A percentile compares a stretch with the other conserved stretches of the same genome.
These are phyloP conservation scores for Amaranthus tricolor DNA, from an alignment of 179 eudicot genomes.

Conservation along the genomic window DNA sequence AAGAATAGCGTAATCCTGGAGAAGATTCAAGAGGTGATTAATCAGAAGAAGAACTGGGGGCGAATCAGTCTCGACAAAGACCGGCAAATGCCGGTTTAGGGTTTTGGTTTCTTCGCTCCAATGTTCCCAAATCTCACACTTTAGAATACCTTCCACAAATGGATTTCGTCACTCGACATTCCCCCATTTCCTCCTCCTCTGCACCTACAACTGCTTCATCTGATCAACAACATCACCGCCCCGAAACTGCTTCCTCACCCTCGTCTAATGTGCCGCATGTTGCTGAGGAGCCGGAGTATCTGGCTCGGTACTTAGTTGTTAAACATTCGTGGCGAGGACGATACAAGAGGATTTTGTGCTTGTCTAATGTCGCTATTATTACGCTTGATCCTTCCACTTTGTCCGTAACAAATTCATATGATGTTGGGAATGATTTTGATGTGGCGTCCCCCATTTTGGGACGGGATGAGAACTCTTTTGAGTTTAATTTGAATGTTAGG, in stretches of 20 bases:
- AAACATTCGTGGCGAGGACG: constrained; percentile 98
- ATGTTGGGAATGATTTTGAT: constrained; percentile 69
- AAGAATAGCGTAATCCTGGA: not conserved
- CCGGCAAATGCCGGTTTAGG: constrained; percentile 72
- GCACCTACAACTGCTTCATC: constrained; percentile 24
- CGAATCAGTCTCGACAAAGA: constrained; percentile 89
- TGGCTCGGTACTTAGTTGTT: constrained; percentile 70
- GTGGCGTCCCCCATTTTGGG: constrained; percentile 75
- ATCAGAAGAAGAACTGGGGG: constrained; percentile 89
- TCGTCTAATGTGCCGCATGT: constrained; percentile 32
- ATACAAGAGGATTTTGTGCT: constrained; percentile 87
- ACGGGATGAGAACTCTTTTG: constrained; percentile 74
- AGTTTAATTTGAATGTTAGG: constrained; percentile 83
- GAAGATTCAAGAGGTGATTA: constrained; percentile 3
- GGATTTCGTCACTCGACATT: constrained; percentile 80
- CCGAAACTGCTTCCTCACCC: constrained; percentile 26
- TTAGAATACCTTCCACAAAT: constrained; percentile 81
- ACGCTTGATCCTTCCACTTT: constrained; percentile 82
- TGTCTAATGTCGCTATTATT: constrained; percentile 50
- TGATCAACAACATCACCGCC: constrained; percentile 18
- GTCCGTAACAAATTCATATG: constrained; percentile 81
- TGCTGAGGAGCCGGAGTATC: constrained; percentile 82
- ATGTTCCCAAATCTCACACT: constrained; percentile 67
- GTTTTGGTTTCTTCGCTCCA: constrained; percentile 66
- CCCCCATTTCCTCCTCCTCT: constrained; percentile 30